Base-by-base conservation (phyloP, 2,329 filamentous ascomycete genomes). In the Hawksworthiomyces lignivorus region DNA sequence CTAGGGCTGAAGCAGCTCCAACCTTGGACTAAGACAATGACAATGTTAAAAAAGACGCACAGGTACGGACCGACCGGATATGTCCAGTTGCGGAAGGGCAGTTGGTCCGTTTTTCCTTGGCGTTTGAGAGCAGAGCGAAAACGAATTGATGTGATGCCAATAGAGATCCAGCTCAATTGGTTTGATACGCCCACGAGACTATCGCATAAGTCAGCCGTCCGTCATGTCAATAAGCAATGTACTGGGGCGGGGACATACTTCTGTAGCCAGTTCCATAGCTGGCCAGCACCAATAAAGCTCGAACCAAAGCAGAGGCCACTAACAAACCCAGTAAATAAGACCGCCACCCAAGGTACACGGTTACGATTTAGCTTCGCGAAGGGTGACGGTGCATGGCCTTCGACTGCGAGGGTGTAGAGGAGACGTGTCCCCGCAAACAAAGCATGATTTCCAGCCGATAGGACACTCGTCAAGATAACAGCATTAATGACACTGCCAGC, bases 61-160 rank as follows among this genome's bases (percentile, higher is more conserved):
- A 75, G 53, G 54, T 73, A 70, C 0, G 79, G 78, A 0, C 79
- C 77, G 44, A 65, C 72, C 0, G 80, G 80, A 46, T 83, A 82
- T 0, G 77, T 80, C 74, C 75, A 81, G 53, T 82, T 82, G 46
- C 70, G 74, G 61, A 78, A 83, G 0, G 79, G 77, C 0, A 83
- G 64, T 1, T 73, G 64, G 45, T 80, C 73, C 7, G 76, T 74
- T 36, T 78, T 71, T n/a, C 71, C 72, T 49, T 83, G 80, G 2
- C 60, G 55, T 35, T 65, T 63, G 41, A 83, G 60, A 4, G 66
- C 80, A 4, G 65, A 60, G 20, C 80, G 75, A 63, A 83, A 83
- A 20, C 80, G 75, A n/a, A 83, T 60, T 0, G 76, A 82, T 1
- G 79, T 72, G 41, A 82, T 64, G 7, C 77, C 72, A 45, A 83